Conservation (phyloP, 108 stramenopile species). For the Cylindrotheca closterium region DNA sequence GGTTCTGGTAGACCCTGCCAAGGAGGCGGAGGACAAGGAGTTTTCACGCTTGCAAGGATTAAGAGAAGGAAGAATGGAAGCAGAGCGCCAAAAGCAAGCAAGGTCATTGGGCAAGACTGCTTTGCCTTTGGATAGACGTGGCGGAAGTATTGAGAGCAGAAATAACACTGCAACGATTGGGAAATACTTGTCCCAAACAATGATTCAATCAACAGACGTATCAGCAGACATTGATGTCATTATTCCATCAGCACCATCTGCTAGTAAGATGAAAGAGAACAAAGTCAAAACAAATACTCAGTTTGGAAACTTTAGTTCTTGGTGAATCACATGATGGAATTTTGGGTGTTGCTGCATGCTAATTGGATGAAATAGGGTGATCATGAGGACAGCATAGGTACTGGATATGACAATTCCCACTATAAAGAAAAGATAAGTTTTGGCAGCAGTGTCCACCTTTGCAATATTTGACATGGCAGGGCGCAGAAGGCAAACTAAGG, state of each 20-base stretch:
- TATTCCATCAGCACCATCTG: background rate
- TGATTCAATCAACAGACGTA: conserved; percentile 41
- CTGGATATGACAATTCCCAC: too few relatives aligned
- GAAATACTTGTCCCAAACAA: conserved; percentile 15
- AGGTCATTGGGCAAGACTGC: background rate
- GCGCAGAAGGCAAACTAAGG: too few relatives aligned
- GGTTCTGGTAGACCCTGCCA: conserved; percentile 68
- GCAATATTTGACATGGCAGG: too few relatives aligned
- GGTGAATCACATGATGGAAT: too few relatives aligned
- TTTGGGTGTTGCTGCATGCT: too few relatives aligned
- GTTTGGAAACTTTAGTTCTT: conserved; percentile 80
- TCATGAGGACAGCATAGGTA: too few relatives aligned
- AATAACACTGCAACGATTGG: conserved; percentile 11
- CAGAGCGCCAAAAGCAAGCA: conserved; percentile 18
- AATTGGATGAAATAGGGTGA: too few relatives aligned
- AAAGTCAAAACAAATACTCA: conserved; percentile 56
- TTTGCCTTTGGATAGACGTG: background rate
- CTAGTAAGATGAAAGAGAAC: conserved; percentile 8
- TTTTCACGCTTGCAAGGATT: conserved; percentile 45
- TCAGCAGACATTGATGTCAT: conserved; percentile 4
- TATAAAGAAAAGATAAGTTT: too few relatives aligned
- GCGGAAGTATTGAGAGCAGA: background rate
- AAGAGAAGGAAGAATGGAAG: conserved; percentile 21
- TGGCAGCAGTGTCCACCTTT: too few relatives aligned
- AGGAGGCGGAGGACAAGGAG: conserved; percentile 69